A percentile compares a stretch with the other conserved stretches of the same genome.
phyloP scores from a whole-genome alignment of 73 alveolate genomes.

The Symbiodinium natans region DNA sequence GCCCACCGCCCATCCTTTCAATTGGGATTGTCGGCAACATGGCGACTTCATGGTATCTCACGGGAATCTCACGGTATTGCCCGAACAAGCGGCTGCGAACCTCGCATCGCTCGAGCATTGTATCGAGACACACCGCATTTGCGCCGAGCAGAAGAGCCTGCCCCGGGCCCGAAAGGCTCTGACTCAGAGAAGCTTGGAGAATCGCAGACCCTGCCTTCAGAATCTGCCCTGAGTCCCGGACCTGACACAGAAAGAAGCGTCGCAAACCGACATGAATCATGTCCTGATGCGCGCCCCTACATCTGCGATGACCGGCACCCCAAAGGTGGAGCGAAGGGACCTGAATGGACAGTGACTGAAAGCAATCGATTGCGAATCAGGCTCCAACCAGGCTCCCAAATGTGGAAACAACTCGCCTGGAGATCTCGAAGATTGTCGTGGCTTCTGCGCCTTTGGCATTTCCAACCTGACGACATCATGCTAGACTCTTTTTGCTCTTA shows the following conservation, averaged over 20 bases:
- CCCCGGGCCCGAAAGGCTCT: background rate
- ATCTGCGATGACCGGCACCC: constrained; percentile 48
- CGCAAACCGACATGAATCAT: too few relatives aligned
- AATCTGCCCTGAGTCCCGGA: constrained; percentile 37
- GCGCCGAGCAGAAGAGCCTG: constrained; percentile 84
- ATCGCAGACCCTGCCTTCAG: constrained; percentile 39
- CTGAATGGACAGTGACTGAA: background rate
- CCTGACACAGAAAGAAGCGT: background rate
- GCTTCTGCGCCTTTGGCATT: constrained; percentile 54
- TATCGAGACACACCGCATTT: constrained; percentile 40
- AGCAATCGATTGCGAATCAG: too few relatives aligned
- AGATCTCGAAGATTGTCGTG: constrained; percentile 57
- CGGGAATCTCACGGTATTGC: too few relatives aligned
- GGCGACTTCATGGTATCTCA: too few relatives aligned
- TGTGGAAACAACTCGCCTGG: constrained; percentile 30
- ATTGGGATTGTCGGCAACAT: too few relatives aligned
- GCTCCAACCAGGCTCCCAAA: too few relatives aligned
- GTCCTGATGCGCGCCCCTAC: constrained; percentile 11
- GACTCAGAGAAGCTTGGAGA: background rate
- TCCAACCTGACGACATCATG: constrained; percentile 25
- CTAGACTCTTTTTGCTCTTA: too few relatives aligned
- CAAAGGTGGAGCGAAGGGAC: constrained; percentile 39
- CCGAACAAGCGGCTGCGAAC: background rate
- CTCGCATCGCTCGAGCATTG: constrained; percentile 75
- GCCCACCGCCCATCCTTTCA: too few relatives aligned